Evolutionary conservation across 2,329 filamentous ascomycete species (phyloP).

Genomic region (Myriosclerotinia curreyana): DNA sequence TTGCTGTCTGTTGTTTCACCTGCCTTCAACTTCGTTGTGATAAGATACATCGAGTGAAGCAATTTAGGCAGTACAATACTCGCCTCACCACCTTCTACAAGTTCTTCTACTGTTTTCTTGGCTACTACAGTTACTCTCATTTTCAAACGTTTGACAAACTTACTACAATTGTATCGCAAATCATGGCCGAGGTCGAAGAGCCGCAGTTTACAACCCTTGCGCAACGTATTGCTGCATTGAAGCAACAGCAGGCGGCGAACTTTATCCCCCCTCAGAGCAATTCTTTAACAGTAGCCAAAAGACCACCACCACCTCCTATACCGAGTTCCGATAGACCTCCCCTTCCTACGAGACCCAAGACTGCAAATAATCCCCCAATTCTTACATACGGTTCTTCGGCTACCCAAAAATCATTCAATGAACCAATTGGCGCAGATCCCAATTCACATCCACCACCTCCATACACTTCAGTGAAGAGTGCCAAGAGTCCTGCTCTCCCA

Average conservation of each 20-base stretch:
- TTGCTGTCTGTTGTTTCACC: too few relatives aligned
- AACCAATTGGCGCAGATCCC: constrained; percentile 30
- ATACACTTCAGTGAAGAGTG: constrained; percentile 28
- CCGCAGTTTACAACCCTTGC: constrained; percentile 59
- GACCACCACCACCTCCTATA: constrained; percentile 57
- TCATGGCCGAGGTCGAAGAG: constrained; percentile 61
- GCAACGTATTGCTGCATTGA: constrained; percentile 63
- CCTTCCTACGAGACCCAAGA: constrained; percentile 41
- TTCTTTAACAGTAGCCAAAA: constrained; percentile 26
- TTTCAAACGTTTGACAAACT: background rate
- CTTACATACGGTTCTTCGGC: constrained; percentile 33
- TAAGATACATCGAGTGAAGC: background rate
- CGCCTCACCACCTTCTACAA: background rate
- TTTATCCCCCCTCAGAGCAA: constrained; percentile 26
- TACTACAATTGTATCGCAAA: constrained; percentile 16
- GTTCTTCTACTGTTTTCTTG: background rate
- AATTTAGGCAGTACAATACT: constrained; percentile 10
- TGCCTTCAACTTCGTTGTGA: background rate
- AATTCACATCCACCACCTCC: constrained; percentile 30
- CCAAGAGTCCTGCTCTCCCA: constrained; percentile 31
- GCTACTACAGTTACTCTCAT: background rate
- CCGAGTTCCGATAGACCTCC: constrained; percentile 44
- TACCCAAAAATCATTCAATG: constrained; percentile 32
- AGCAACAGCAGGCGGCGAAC: constrained; percentile 40
- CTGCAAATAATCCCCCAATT: constrained; percentile 41